Percentiles rank a stretch among this genome's conserved stretches.
Evolutionary conservation across 179 eudicot genomes (phyloP).

Genomic region (Actinidia polygama): DNA sequence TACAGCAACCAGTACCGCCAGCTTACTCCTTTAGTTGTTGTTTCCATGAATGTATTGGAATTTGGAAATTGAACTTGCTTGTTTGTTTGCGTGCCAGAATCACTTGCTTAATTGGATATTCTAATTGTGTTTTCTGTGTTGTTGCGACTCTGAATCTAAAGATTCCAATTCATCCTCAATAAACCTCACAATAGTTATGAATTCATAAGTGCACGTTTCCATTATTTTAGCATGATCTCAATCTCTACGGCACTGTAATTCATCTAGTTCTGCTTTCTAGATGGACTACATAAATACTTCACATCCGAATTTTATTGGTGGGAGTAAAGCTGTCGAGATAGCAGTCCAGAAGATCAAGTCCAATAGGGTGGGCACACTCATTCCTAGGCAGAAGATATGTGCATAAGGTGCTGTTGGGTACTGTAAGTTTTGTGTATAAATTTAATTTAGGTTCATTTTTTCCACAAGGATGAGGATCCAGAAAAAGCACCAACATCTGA

Average conservation of each 20-base stretch:
- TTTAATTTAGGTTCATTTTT: slow-evolving; percentile 16
- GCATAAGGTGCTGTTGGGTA: background rate
- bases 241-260: background rate
- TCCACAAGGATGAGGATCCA: slow-evolving; percentile 63
- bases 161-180: background rate
- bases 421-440: background rate
- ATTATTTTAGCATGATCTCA: background rate
- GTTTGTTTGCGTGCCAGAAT: no score
- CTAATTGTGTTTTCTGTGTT: background rate
- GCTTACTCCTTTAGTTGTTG: no score
- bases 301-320: slow-evolving; percentile 90
- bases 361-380: slow-evolving; percentile 43
- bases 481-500: slow-evolving; percentile 79
- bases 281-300: slow-evolving; percentile 98
- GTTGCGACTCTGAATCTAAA: background rate
- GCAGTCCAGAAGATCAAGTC: slow-evolving; percentile 76
- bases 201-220: background rate
- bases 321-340: slow-evolving; percentile 79
- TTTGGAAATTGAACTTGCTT: no score
- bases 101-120: no score
- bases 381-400: slow-evolving; percentile 64
- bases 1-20: no score
- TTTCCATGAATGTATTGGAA: no score
- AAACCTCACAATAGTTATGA: background rate
- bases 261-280: slow-evolving; percentile 39